A percentile compares a stretch with the other conserved stretches of the same genome.
phyloP scores from a whole-genome alignment of 768 basidiomycete species.

The Suillus plorans region DNA sequence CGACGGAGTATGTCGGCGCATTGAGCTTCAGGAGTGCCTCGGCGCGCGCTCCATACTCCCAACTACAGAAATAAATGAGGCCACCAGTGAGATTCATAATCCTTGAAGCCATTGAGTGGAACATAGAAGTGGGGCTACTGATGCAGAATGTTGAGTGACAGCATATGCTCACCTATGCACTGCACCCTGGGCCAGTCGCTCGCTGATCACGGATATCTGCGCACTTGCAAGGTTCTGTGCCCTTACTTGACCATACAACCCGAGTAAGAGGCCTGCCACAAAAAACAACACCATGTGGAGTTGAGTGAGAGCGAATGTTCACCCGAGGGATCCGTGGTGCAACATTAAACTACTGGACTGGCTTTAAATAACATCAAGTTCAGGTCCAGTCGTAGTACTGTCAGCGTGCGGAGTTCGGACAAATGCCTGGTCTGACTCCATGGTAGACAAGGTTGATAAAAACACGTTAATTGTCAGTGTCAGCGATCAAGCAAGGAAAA shows the following conservation, averaged over 20 bases:
- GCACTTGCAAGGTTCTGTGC: constrained; percentile 37
- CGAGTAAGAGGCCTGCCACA: constrained; percentile 7
- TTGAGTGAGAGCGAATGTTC: background rate
- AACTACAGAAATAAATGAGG: constrained; percentile 30
- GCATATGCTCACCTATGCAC: constrained; percentile 36
- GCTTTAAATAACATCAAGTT: constrained; percentile 6
- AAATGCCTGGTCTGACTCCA: background rate
- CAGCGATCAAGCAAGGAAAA: background rate
- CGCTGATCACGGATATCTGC: constrained; percentile 36
- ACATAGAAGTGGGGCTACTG: background rate
- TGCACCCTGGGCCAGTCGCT: constrained; percentile 41
- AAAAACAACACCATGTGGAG: background rate
- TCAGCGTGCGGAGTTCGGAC: background rate
- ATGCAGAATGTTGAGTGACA: background rate
- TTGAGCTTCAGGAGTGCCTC: constrained; percentile 53
- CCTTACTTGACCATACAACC: background rate
- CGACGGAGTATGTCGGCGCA: constrained; percentile 45
- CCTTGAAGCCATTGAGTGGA: background rate
- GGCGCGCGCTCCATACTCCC: constrained; percentile 53
- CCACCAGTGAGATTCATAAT: background rate
- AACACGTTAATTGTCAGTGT: background rate
- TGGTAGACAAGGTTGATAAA: background rate
- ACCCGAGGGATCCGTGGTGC: background rate
- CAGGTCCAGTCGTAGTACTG: background rate
- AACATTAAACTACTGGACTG: background rate